Percentiles rank a stretch among this genome's conserved stretches.
phyloP scores from a whole-genome alignment of 768 basidiomycete genomes.

The Suillus sp. region DNA sequence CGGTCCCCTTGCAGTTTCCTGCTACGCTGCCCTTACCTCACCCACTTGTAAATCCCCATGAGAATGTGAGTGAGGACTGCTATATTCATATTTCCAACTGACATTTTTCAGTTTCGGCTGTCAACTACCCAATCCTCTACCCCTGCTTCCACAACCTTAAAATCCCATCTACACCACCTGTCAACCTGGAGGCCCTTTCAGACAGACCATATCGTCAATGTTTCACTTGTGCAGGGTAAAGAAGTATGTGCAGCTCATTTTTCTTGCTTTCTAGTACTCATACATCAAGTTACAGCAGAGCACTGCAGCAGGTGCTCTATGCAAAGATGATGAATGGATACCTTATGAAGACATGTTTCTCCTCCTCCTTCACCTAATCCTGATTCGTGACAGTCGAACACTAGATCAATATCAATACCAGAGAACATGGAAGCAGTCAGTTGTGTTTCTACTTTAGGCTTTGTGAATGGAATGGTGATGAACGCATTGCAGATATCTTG shows the following conservation, averaged over 20 bases:
- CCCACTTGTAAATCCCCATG: background rate
- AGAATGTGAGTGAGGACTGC: background rate
- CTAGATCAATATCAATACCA: no score
- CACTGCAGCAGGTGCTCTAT: background rate
- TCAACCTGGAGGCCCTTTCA: no score
- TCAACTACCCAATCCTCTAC: background rate
- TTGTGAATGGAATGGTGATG: no score
- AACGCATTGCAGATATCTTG: no score
- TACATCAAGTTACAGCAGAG: background rate
- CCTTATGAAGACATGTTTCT: background rate
- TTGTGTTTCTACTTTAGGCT: no score
- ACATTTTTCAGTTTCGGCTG: background rate
- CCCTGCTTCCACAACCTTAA: background rate
- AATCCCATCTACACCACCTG: no score
- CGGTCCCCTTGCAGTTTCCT: background rate
- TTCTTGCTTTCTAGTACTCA: background rate
- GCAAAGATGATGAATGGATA: background rate
- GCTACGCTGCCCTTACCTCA: background rate
- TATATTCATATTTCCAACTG: background rate
- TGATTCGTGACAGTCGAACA: no score
- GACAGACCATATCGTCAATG: no score
- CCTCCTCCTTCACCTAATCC: no score
- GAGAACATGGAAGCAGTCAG: no score
- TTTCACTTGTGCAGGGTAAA: no score
- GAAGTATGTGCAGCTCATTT: background rate